Base-by-base conservation (phyloP, 2,329 filamentous ascomycete species). In the Nothophoma quercina region DNA sequence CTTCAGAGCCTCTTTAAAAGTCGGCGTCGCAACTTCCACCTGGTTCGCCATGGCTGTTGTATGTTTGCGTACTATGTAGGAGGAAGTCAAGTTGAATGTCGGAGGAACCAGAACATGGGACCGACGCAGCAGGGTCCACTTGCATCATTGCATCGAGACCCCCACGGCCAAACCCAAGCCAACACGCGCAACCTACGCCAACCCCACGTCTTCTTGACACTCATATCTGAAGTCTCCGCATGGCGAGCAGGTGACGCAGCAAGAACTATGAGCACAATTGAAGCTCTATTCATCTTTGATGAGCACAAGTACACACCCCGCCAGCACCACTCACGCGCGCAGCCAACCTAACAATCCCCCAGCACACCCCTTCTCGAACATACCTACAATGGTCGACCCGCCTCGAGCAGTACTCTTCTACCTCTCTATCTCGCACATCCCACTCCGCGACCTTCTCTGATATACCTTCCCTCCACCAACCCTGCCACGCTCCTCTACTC, bases 241-340 rank as follows among this genome's bases (percentile, higher is more conserved):
- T 68, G 60, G 58, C 58, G 51, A 35, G 25, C 34, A 52, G 51
- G 52, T 52, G 48, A 59, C 53, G 49, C 26, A 35, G 13, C 19
- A 18, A 32, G 54, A 75, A 44, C 51, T 5, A 82, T 82, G 79
- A 77, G 91, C 79, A 86, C 90, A 72, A 90, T 99, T 71, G 93
- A 98, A 81, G 95, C 93, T 73, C 83, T 99, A 70, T 93, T 98
- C 81, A 92, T 99, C 74, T 97, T 90, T 77, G 93, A 98, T 84
- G 93, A 97, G 81, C 87, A 93, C 78, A 91, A 93, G 93, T 96
- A 79, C n/a, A n/a, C n/a, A 83, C 64, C 47, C 39, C 22, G 10
- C 9, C n/a, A 13, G 7, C 4, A 10, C n/a, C 22, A 9, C 8
- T 4, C 25, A 2, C 16, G 30, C 21, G 4, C 35, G 25, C 19